A percentile compares a stretch with the other conserved stretches of the same genome.
phyloP scores from a whole-genome alignment of 441 rosid species.

The Mallotus repandus region DNA sequence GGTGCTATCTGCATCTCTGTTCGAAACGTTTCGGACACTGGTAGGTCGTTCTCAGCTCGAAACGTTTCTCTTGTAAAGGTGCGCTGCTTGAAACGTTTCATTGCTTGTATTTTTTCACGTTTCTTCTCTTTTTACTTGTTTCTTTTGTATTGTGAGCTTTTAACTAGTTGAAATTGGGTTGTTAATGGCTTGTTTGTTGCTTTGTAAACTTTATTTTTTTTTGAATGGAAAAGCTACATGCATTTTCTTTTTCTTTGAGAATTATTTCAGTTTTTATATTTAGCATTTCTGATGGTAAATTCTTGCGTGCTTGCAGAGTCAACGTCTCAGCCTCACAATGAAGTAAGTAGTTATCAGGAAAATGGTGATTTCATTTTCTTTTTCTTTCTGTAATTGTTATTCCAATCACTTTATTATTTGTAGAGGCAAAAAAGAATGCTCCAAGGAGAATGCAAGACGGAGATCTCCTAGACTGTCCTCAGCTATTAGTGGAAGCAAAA shows the following conservation, averaged over 20 bases:
- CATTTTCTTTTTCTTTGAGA: background rate
- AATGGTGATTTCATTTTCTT: background rate
- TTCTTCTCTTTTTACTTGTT: background rate
- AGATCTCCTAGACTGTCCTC: slow-evolving; percentile 26
- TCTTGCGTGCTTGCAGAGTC: slow-evolving; percentile 29
- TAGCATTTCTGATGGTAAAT: background rate
- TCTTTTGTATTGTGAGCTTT: background rate
- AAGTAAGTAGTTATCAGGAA: slow-evolving; percentile 36
- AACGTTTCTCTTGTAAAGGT: background rate
- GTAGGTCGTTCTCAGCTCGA: background rate
- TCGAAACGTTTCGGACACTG: background rate
- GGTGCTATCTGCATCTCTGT: too few relatives aligned
- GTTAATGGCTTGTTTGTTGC: too few relatives aligned
- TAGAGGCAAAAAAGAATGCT: slow-evolving; percentile 12
- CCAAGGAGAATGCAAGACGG: slow-evolving; percentile 11
- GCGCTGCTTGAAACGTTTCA: background rate
- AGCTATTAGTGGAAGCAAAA: slow-evolving; percentile 17
- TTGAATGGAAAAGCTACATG: background rate
- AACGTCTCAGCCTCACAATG: slow-evolving; percentile 21
- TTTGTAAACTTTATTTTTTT: background rate
- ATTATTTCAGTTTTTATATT: background rate
- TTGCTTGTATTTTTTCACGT: background rate
- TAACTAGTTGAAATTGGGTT: background rate
- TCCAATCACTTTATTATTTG: background rate
- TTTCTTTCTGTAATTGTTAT: background rate